phyloP scores from a whole-genome alignment of 768 basidiomycete genomes.

The Auricularia cornea region DNA sequence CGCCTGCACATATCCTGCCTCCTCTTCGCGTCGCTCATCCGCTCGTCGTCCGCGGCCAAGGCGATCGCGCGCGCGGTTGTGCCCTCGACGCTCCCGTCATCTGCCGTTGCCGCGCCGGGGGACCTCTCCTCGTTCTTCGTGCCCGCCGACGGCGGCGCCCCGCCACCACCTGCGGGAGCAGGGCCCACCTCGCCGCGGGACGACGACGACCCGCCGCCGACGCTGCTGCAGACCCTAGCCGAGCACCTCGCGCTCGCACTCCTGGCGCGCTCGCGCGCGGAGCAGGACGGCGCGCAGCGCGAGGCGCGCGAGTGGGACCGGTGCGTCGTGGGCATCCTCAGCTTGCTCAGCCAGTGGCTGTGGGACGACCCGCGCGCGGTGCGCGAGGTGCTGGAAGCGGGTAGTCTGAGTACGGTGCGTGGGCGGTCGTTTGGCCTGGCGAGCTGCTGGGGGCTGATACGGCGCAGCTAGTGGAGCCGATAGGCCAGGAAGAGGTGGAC shows the following conservation, averaged over 20 bases:
- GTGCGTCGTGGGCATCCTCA: slow-evolving; percentile 77
- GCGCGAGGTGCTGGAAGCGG: slow-evolving; percentile 81
- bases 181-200: slow-evolving; percentile 28
- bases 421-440: not conserved
- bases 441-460: not conserved
- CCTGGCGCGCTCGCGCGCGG: slow-evolving; percentile 60
- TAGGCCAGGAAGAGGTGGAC: slow-evolving; percentile 86
- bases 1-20: slow-evolving; percentile 68
- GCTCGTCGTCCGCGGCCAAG: slow-evolving; percentile 57
- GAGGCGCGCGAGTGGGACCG: slow-evolving; percentile 88
- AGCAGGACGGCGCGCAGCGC: slow-evolving; percentile 46
- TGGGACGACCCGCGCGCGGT: slow-evolving; percentile 93
- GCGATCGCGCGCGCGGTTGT: slow-evolving; percentile 53
- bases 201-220: slow-evolving; percentile 42
- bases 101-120: slow-evolving; percentile 24
- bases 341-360: slow-evolving; percentile 82
- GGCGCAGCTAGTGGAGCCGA: slow-evolving; percentile 80
- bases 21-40: slow-evolving; percentile 72
- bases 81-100: slow-evolving; percentile 28
- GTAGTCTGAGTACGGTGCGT: slow-evolving; percentile 84
- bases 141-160: slow-evolving; percentile 50
- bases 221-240: slow-evolving; percentile 73
- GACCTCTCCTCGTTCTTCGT: slow-evolving; percentile 52
- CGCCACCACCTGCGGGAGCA: slow-evolving; percentile 14
- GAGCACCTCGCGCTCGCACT: slow-evolving; percentile 87